phyloP scores from a whole-genome alignment of 805 yeast species.

The Ogataea trehalophila region DNA sequence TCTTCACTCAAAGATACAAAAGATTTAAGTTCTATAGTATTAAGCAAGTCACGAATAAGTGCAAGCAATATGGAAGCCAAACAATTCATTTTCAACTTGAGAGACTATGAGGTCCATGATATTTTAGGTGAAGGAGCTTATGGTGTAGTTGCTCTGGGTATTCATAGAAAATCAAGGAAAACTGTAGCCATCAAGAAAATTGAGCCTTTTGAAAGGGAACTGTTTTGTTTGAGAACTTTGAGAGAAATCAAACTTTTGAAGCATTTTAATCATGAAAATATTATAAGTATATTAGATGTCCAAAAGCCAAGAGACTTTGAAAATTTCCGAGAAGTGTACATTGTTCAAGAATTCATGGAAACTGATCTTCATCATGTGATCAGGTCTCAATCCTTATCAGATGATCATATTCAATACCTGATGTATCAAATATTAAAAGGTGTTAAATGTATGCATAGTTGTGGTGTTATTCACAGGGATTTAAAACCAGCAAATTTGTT shows the following conservation, averaged over 20 bases:
- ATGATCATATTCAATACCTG: constrained; percentile 68
- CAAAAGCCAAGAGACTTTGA: constrained; percentile 58
- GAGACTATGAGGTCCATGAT: constrained; percentile 53
- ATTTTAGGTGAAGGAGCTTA: constrained; percentile 80
- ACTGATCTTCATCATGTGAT: constrained; percentile 66
- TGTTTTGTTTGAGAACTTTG: constrained; percentile 65
- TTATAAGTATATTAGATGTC: constrained; percentile 59
- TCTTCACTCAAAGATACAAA: background rate
- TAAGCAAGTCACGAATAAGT: too few relatives aligned
- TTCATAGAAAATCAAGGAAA: constrained; percentile 50
- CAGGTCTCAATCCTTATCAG: constrained; percentile 48
- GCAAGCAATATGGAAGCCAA: constrained; percentile 12
- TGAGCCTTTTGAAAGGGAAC: constrained; percentile 60
- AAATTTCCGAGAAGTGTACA: constrained; percentile 64
- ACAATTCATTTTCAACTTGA: constrained; percentile 55
- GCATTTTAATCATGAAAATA: constrained; percentile 70
- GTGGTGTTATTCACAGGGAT: constrained; percentile 72
- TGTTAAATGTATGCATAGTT: constrained; percentile 64
- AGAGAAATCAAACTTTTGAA: constrained; percentile 64
- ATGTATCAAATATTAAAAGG: constrained; percentile 68
- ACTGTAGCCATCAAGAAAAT: constrained; percentile 77
- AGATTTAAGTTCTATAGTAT: background rate
- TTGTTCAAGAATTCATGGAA: constrained; percentile 77
- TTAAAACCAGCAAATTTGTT: constrained; percentile 70
- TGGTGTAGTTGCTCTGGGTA: constrained; percentile 71